Evolutionary conservation across 805 yeast species (phyloP), one percentile per base, ranked within the genome.

Genomic region (Myxozyma melibiosi): DNA sequence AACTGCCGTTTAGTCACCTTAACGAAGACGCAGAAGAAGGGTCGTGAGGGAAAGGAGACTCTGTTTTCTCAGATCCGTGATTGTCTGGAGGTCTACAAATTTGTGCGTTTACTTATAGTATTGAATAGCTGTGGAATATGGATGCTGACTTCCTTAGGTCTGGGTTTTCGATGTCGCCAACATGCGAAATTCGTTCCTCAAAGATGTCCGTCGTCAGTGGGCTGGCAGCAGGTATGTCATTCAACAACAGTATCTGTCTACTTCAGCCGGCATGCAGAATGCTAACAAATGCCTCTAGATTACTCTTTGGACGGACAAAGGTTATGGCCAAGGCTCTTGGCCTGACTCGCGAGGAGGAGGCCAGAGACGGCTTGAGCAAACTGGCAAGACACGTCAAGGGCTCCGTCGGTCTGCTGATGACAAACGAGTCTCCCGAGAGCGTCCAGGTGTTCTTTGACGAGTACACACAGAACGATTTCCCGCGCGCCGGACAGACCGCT

Each of bases 21-120:
- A 67, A 94, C 99, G 37, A 92, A 92, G 71, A 92, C 98, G 62
- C 97, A 90, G 66, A 94, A 90, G 75, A 94, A 94, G 71, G 97
- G 97, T 49, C 84, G 85, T 65, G 97, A 89, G 67, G 90, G 90
- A 75, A 94, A 94, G 73, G 92, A 84, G 66, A 80, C 92, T 68
- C 84, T 92, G 65, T 94, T 90, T 66, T 97, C 91, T 69, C 97
- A 90, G 62, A 85, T 94, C 51, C 84, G 96, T 76, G 80, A 80
- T 58, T 84, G 87, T 18, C 80, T 94, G 58, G 97, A 94, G 65
- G 77, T 82, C 41, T 86, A 76, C 75, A 83, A 82, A 69, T 89
- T 83, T 74, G 84, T 66, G 30, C n/a, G 62, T 11, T 45, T 25
- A 14, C 34, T n/a, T n/a, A 11, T 31, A 16, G 5, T 16, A 13